phyloP scores from a whole-genome alignment of 2,329 filamentous ascomycete species.

The Aspergillus udagawae region DNA sequence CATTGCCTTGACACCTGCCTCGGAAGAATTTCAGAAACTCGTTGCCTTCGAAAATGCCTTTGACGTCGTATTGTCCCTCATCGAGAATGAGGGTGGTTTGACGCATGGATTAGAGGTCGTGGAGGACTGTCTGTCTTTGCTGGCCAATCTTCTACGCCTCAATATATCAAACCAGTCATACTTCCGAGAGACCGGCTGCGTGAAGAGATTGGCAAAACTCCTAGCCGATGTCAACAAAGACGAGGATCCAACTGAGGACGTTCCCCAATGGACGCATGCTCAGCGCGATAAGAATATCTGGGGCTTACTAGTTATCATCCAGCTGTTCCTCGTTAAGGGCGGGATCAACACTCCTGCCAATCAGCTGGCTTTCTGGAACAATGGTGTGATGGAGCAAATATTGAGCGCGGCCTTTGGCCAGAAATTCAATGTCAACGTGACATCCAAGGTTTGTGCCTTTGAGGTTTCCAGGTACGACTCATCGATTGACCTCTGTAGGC shows the following conservation, averaged over 20 bases:
- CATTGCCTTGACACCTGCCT: slow-evolving; percentile 81
- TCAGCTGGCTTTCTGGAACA: slow-evolving; percentile 79
- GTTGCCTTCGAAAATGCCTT: slow-evolving; percentile 96
- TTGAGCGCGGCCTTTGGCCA: slow-evolving; percentile 78
- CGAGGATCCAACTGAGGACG: slow-evolving; percentile 53
- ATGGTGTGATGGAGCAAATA: slow-evolving; percentile 73
- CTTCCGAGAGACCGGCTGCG: slow-evolving; percentile 85
- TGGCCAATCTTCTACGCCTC: slow-evolving; percentile 81
- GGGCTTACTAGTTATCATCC: slow-evolving; percentile 79
- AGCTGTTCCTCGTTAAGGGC: slow-evolving; percentile 79
- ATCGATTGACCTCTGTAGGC: slow-evolving; percentile 51
- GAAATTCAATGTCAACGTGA: slow-evolving; percentile 69
- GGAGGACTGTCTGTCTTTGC: slow-evolving; percentile 86
- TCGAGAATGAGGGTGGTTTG: slow-evolving; percentile 76
- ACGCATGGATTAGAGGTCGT: slow-evolving; percentile 79
- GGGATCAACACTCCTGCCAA: slow-evolving; percentile 77
- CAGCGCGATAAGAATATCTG: slow-evolving; percentile 88
- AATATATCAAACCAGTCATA: slow-evolving; percentile 91
- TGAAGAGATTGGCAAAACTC: slow-evolving; percentile 66
- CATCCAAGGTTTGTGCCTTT: slow-evolving; percentile 60
- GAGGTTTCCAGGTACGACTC: not conserved
- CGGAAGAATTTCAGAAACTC: slow-evolving; percentile 85
- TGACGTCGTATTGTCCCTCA: slow-evolving; percentile 76
- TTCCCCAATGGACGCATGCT: slow-evolving; percentile 69
- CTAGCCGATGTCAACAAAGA: slow-evolving; percentile 58